Evolutionary conservation across 495 filamentous ascomycete species (phyloP).

Genomic region (Penicillium canescens): DNA sequence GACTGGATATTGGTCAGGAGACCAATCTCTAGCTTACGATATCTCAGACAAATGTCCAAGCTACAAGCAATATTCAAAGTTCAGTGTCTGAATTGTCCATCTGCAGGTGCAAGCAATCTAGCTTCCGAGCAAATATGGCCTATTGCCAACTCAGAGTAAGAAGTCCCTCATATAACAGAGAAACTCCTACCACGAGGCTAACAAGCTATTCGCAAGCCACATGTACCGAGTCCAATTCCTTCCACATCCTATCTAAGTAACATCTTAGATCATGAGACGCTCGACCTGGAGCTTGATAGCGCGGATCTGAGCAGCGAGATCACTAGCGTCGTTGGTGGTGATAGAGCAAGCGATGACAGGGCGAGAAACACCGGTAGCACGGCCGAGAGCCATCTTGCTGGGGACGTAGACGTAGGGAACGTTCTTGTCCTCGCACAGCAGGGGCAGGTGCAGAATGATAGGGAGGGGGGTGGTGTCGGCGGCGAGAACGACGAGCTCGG

Average conservation of each 20-base stretch:
- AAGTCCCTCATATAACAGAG: not conserved
- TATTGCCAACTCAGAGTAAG: not conserved
- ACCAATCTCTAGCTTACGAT: too few relatives aligned
- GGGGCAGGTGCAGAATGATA: conserved; percentile 88
- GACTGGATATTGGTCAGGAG: too few relatives aligned
- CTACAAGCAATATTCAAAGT: not conserved
- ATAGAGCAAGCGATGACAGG: conserved; percentile 77
- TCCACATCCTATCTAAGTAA: not conserved
- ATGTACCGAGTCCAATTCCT: not conserved
- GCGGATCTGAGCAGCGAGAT: conserved; percentile 82
- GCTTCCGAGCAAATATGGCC: not conserved
- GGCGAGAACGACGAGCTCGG: conserved; percentile 85
- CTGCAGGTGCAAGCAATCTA: conserved; percentile 3
- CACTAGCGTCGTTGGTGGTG: conserved; percentile 89
- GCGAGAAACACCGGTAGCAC: conserved; percentile 72
- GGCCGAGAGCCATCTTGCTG: conserved; percentile 73
- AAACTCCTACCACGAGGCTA: not conserved
- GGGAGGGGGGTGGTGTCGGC: conserved; percentile 85
- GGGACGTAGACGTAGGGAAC: conserved; percentile 65
- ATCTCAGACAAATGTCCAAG: too few relatives aligned
- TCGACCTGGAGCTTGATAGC: conserved; percentile 93
- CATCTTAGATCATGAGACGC: conserved; percentile 84
- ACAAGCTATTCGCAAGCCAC: not conserved
- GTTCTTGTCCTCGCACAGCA: conserved; percentile 86
- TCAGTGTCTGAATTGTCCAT: conserved; percentile 6